Evolutionary conservation across 2,329 filamentous ascomycete species (phyloP).

Genomic region (Penicillium sp.): DNA sequence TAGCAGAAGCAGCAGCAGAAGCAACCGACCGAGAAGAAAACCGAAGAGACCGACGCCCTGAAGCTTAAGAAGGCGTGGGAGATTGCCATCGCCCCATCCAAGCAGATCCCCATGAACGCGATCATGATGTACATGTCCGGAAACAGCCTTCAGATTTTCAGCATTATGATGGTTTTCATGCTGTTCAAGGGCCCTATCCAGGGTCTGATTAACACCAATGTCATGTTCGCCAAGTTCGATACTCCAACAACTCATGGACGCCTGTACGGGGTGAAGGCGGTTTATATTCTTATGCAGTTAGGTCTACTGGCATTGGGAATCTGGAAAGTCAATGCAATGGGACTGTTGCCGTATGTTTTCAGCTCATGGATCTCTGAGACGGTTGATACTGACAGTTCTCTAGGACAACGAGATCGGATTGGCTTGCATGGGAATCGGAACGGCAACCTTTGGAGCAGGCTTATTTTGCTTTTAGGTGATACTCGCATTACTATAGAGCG

Average conservation of each 20-base stretch:
- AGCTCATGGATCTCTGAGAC: neutral
- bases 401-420: slow-evolving; percentile 93
- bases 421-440: slow-evolving; percentile 91
- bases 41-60: slow-evolving; percentile 88
- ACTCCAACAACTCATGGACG: slow-evolving; percentile 72
- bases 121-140: slow-evolving; percentile 99
- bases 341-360: slow-evolving; percentile 73
- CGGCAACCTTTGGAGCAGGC: slow-evolving; percentile 68
- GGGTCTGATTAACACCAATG: slow-evolving; percentile 78
- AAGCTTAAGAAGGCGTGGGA: slow-evolving; percentile 99
- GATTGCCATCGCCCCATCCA: slow-evolving; percentile 87
- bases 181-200: slow-evolving; percentile 94
- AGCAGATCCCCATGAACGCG: slow-evolving; percentile 94
- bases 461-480: slow-evolving; percentile 57
- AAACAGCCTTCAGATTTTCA: slow-evolving; percentile 97
- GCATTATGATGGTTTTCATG: slow-evolving; percentile 99
- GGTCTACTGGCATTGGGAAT: slow-evolving; percentile 80
- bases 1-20: slow-evolving; percentile 35
- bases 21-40: slow-evolving; percentile 36
- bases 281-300: slow-evolving; percentile 85
- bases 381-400: slow-evolving; percentile 9
- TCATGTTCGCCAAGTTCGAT: slow-evolving; percentile 89
- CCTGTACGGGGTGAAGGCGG: slow-evolving; percentile 79
- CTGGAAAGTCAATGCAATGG: slow-evolving; percentile 98
- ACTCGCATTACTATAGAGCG: neutral